phyloP scores from a whole-genome alignment of 2,329 filamentous ascomycete species.

The Xylariaceae sp. region DNA sequence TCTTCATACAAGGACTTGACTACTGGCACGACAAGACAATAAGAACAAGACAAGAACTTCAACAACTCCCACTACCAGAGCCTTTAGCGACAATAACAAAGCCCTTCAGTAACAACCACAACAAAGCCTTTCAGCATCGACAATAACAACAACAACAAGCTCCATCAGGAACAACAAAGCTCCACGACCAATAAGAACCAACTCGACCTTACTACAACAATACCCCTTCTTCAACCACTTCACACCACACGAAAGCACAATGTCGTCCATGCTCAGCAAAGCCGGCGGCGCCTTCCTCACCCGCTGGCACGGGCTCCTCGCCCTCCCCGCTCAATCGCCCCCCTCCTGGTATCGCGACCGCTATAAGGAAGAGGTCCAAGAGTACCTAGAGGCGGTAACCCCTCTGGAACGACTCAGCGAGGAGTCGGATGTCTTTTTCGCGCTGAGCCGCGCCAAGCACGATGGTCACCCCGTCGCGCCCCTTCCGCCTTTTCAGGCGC shows the following conservation, averaged over 20 bases:
- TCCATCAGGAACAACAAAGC: background rate
- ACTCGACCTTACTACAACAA: no score
- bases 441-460: slow-evolving; percentile 3
- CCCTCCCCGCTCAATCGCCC: slow-evolving; percentile 31
- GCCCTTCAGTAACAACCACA: no score
- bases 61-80: no score
- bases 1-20: no score
- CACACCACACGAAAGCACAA: background rate
- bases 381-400: slow-evolving; percentile 32
- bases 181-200: background rate
- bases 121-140: background rate
- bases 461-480: slow-evolving; percentile 28
- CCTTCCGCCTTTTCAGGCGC: slow-evolving; percentile 25
- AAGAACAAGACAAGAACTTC: no score
- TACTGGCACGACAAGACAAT: no score
- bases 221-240: no score
- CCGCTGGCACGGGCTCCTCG: slow-evolving; percentile 19
- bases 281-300: background rate
- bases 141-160: background rate
- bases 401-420: background rate
- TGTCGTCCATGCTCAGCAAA: background rate
- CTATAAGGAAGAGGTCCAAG: slow-evolving; percentile 36
- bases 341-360: slow-evolving; percentile 37
- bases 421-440: background rate
- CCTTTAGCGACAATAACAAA: no score